Percentiles rank a stretch among this genome's conserved stretches.
These are phyloP conservation scores for Lignosus rhinocerotis DNA, from an alignment of 1,284 basidiomycete species.

Conservation along the genomic window DNA sequence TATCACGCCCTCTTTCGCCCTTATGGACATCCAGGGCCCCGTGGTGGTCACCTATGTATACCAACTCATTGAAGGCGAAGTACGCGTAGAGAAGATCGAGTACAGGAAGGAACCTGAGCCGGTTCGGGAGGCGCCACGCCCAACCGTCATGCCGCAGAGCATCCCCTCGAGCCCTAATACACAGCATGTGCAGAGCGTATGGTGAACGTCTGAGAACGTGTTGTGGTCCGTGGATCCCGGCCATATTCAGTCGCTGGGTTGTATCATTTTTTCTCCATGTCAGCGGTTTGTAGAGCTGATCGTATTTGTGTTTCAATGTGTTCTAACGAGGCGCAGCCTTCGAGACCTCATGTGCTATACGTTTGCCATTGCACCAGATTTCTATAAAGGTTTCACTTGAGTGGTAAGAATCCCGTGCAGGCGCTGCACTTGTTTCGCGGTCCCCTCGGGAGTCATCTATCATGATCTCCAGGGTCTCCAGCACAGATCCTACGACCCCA, in stretches of 20 bases:
- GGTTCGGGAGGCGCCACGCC: slow-evolving; percentile 33
- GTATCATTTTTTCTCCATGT: slow-evolving; percentile 11
- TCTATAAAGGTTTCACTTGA: too few species aligned
- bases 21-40: slow-evolving; percentile 94
- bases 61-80: slow-evolving; percentile 91
- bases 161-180: slow-evolving; percentile 43
- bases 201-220: slow-evolving; percentile 25
- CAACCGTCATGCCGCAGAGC: slow-evolving; percentile 45
- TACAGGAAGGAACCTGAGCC: slow-evolving; percentile 69
- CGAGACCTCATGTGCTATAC: too few species aligned
- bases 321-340: too few species aligned
- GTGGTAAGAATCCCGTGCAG: too few species aligned
- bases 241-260: background rate
- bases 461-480: too few species aligned
- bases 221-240: background rate
- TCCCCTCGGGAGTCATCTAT: too few species aligned
- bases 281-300: too few species aligned
- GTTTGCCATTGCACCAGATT: too few species aligned
- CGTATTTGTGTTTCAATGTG: too few species aligned
- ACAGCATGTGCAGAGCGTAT: slow-evolving; percentile 34
- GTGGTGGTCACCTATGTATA: slow-evolving; percentile 97
- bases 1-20: slow-evolving; percentile 81
- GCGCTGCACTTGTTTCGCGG: too few species aligned
- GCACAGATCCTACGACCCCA: too few species aligned
- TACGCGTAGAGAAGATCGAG: slow-evolving; percentile 85